phyloP scores from a whole-genome alignment of 208 protist species.

The Crithidia sp. region DNA sequence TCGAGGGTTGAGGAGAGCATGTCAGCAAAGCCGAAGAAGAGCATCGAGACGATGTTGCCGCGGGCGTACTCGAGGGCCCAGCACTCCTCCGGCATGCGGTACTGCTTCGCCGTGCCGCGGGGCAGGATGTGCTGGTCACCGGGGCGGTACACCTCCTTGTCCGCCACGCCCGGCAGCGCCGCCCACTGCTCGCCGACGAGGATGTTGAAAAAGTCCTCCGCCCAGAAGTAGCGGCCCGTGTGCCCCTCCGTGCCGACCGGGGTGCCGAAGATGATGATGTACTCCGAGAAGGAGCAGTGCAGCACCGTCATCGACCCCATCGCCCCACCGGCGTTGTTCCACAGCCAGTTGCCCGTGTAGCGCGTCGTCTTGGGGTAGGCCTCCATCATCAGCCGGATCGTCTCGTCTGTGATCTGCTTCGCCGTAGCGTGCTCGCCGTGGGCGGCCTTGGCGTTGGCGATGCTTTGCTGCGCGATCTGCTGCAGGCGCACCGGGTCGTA shows the following conservation, averaged over 20 bases:
- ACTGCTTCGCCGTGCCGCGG: conserved; percentile 78
- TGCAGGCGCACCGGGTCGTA: conserved; percentile 82
- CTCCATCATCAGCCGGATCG: conserved; percentile 64
- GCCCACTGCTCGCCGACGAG: conserved; percentile 92
- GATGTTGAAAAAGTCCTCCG: conserved; percentile 92
- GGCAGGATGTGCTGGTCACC: conserved; percentile 83
- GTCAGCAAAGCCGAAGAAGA: conserved; percentile 93
- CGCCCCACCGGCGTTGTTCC: conserved; percentile 92
- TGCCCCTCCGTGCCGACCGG: conserved; percentile 89
- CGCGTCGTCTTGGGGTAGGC: conserved; percentile 73
- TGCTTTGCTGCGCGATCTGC: conserved; percentile 67
- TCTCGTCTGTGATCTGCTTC: conserved; percentile 59
- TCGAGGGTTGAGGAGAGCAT: conserved; percentile 85
- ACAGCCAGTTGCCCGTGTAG: conserved; percentile 78
- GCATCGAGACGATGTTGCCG: conserved; percentile 91
- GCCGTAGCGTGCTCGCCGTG: conserved; percentile 46
- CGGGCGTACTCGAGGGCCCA: conserved; percentile 93
- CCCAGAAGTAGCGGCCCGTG: conserved; percentile 84
- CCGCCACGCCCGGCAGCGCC: conserved; percentile 37
- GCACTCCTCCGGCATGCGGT: conserved; percentile 91
- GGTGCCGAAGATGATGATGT: conserved; percentile 94
- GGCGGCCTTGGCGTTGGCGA: conserved; percentile 51
- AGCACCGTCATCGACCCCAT: conserved; percentile 93
- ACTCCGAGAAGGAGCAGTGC: conserved; percentile 92
- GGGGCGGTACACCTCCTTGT: conserved; percentile 65